These are phyloP conservation scores for Quercus parvula DNA, from an alignment of 306 rosid species.

Conservation along the genomic window DNA sequence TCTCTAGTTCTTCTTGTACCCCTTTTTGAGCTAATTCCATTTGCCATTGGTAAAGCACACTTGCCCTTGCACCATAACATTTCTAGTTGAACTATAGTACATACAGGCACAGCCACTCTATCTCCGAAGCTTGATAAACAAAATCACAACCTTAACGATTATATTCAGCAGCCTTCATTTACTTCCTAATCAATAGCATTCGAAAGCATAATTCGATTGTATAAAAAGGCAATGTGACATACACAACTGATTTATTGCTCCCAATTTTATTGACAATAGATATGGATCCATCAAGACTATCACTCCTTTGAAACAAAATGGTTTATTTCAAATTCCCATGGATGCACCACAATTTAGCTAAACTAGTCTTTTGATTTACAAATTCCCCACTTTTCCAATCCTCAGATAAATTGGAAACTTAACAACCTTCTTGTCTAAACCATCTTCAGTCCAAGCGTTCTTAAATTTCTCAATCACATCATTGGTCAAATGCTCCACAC, in stretches of 20 bases:
- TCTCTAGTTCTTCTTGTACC: too few species aligned
- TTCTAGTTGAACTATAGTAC: too few species aligned
- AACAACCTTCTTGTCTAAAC: constrained; percentile 31
- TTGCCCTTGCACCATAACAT: too few species aligned
- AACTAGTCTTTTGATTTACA: neutral
- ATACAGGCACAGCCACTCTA: too few species aligned
- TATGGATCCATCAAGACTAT: neutral
- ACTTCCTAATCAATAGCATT: too few species aligned
- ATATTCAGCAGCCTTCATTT: too few species aligned
- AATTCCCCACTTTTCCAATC: constrained; percentile 57
- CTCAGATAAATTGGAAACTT: constrained; percentile 55
- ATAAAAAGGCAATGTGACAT: too few species aligned
- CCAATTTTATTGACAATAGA: neutral
- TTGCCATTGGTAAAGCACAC: too few species aligned
- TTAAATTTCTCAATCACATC: constrained; percentile 42
- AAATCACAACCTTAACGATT: neutral
- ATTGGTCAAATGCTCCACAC: constrained; percentile 59
- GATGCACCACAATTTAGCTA: neutral
- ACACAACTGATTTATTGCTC: neutral
- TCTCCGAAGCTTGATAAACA: neutral
- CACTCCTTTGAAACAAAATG: neutral
- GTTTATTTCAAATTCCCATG: neutral
- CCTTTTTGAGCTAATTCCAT: too few species aligned
- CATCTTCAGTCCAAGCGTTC: constrained; percentile 59
- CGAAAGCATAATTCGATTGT: too few species aligned